Evolutionary conservation across 139 green algal genomes (phyloP).

Genomic region (Chlorella vulgaris): DNA sequence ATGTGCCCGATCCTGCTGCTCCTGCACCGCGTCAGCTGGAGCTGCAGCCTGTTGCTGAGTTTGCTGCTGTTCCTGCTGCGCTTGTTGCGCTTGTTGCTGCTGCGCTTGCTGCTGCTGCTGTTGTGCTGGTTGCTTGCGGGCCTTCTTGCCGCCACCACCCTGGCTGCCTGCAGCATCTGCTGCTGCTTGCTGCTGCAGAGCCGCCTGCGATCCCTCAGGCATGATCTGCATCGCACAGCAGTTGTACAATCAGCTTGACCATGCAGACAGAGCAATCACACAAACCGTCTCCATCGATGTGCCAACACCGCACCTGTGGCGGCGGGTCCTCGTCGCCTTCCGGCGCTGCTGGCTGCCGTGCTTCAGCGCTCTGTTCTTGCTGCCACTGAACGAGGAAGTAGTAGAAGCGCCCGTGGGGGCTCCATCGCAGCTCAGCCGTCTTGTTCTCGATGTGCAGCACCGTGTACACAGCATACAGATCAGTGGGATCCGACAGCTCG

Average conservation of each 20-base stretch:
- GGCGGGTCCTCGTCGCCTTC: slow-evolving; percentile 44
- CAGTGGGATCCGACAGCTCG: slow-evolving; percentile 22
- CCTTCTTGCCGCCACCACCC: slow-evolving; percentile 5
- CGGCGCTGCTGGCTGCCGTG: slow-evolving; percentile 6
- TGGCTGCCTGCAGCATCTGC: not conserved
- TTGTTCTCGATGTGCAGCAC: slow-evolving; percentile 54
- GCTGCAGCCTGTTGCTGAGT: not conserved
- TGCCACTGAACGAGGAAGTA: slow-evolving; percentile 34
- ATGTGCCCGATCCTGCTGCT: not conserved
- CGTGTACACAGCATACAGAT: slow-evolving; percentile 49
- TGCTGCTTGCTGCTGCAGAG: slow-evolving; percentile 2
- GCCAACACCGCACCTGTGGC: not conserved
- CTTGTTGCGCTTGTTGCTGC: not conserved
- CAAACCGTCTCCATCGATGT: not conserved
- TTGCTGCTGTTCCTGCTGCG: not conserved
- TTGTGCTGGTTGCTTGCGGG: not conserved
- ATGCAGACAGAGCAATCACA: too few relatives aligned
- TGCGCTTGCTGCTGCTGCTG: not conserved
- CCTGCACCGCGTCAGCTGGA: not conserved
- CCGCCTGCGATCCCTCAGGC: slow-evolving; percentile 15
- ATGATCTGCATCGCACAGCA: not conserved
- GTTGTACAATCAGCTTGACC: too few relatives aligned
- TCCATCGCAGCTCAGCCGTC: slow-evolving; percentile 41
- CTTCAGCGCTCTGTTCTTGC: not conserved
- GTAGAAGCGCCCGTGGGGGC: slow-evolving; percentile 27